Base-by-base conservation (phyloP, 2,329 filamentous ascomycete species). In the Neonectria hederae region DNA sequence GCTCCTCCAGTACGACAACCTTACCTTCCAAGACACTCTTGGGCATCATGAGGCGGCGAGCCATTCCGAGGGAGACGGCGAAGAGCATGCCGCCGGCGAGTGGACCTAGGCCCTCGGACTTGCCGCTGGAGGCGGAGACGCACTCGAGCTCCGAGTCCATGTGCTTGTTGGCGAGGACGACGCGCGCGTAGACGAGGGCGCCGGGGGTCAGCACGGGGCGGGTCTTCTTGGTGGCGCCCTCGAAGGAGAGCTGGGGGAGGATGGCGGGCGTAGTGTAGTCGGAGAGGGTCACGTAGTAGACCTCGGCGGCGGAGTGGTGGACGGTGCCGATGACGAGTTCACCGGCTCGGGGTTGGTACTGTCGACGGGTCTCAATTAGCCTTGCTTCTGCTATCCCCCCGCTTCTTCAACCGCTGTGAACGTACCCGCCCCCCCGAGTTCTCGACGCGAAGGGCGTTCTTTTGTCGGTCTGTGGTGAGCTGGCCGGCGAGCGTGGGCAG, bases 141-240 rank as follows among this genome's bases (percentile, higher is more conserved):
- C 96, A 98, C 74, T 97, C 93, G 48, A 99, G 83, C 80, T 98
- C 96, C 1, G 93, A 87, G 75, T 97, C 93, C 82, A 94, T 93
- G 78, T 94, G 91, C 68, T 90, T 90, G 74, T 93, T 91, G 19
- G 92, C 90, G 43, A 91, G 87, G 28, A 87, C 83, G 46, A 99
- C 89, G 66, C 95, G 91, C 40, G 94, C 95, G 81, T 98, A 98
- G 38, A 98, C 93, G 28, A 97, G 82, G 56, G 93, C 89, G 40
- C 93, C 93, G 14, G 88, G 75, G 28, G 85, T 83, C 46, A 98
- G 86, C 68, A 92, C 86, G 0, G 96, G 96, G 1, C 94, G 87
- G 3, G 93, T 97, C 82, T 98, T 98, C 79, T 94, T 96, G 48
- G 91, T 93, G 19, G 94, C 96, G 67, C 90, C 89, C 79, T 98